These are phyloP conservation scores for Starmerella kuoi DNA, from an alignment of 805 yeast genomes.

Conservation along the genomic window DNA sequence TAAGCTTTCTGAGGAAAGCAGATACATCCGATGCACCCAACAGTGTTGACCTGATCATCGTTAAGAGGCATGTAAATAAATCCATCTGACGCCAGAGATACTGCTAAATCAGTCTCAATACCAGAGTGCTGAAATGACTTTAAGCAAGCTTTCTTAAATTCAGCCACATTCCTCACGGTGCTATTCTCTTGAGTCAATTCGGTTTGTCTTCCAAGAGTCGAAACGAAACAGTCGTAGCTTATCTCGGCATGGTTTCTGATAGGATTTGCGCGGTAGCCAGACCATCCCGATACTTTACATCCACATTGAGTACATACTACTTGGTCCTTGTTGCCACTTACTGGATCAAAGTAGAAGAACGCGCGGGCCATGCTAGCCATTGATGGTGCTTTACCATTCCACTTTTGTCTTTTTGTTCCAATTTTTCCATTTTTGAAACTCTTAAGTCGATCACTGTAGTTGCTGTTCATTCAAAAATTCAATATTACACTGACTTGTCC, in stretches of 20 bases:
- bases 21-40: slow-evolving; percentile 7
- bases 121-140: no score
- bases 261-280: background rate
- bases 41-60: background rate
- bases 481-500: no score
- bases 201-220: no score
- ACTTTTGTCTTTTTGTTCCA: background rate
- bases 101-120: no score
- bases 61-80: slow-evolving; percentile 2
- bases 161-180: no score
- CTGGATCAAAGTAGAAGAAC: slow-evolving; percentile 1
- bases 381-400: slow-evolving; percentile 6
- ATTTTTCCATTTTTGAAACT: slow-evolving; percentile 1
- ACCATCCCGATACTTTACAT: background rate
- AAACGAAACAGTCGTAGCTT: slow-evolving; percentile 1
- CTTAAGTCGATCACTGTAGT: background rate
- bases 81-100: no score
- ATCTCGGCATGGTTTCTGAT: slow-evolving; percentile 4
- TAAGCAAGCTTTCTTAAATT: no score
- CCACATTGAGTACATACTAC: slow-evolving; percentile 5
- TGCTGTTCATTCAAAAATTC: background rate
- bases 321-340: background rate
- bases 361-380: slow-evolving; percentile 9
- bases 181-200: no score
- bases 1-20: slow-evolving; percentile 5